Evolutionary conservation across 2,329 filamentous ascomycete genomes (phyloP), one percentile per base, ranked within the genome.

Genomic region (Biscogniauxia sp.): DNA sequence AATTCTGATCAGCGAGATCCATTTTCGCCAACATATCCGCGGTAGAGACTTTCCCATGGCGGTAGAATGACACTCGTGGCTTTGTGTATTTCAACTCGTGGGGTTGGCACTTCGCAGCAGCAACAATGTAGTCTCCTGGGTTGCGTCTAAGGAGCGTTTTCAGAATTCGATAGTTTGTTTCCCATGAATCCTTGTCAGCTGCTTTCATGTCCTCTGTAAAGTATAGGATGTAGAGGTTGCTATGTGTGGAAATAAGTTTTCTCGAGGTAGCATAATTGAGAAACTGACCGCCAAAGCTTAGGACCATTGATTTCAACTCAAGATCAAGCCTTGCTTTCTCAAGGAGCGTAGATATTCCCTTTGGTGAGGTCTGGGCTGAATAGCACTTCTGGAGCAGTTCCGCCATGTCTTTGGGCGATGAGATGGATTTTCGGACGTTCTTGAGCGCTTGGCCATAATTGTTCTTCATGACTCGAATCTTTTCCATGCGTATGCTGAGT

Each of bases 91-190:
- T 28, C 5, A 62, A 19, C 32, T 62, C 23, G 3, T 45, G 41
- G 2, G 51, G 13, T 11, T 7, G 5, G 20, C 60, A 62, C 26
- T 59, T 26, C 1, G 60, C 60, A 3, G 25, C 60, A 13, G 25
- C 60, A 41, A 62, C 60, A 2, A 59, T 13, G n/a, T 62, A 62
- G 25, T 62, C 54, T 15, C 58, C 58, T 9, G 60, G 45, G 50
- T 59, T 62, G 17, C 60, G 60, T 23, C 37, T 26, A 15, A 62
- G 57, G 9, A 62, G 51, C 13, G 54, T 62, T 4, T 32, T 20
- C 13, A 62, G 1, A n/a, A 59, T 59, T 6, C 23, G 1, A n/a
- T 37, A 25, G 23, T 59, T 62, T 1, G 57, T 20, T n/a, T 52
- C 28, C 57, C 60, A 62, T 0, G 51, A 49, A 7, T 53, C 26